Base-by-base conservation (phyloP, 306 rosid genomes). In the Dryas drummondii region DNA sequence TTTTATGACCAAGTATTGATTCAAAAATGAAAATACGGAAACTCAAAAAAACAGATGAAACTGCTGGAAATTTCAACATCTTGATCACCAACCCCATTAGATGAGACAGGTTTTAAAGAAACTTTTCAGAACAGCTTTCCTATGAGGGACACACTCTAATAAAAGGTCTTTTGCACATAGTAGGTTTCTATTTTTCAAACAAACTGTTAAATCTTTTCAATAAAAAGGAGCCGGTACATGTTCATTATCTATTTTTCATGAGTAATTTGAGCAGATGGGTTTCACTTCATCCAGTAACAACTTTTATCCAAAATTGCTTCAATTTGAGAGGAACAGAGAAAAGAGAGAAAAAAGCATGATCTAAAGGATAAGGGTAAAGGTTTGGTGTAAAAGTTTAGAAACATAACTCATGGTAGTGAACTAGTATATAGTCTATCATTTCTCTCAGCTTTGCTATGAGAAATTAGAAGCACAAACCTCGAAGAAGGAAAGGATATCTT, bases 401-500 rank as follows among this genome's bases (percentile, higher is more conserved):
- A 32, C 37, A 32, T 2, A 32, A 56, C 11, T 19, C 32, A 19
- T 56, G 32, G 12, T 10, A 56, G 62, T 56, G 40, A 57, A 57
- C 41, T 57, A 37, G 41, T 57, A 22, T 27, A 58, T 10, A 57
- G 40, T 27, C n/a, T 59, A 26, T 59, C 65, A 4, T 70, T 19
- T 51, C 13, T 40, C 16, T 73, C 27, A 37, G 12, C 14, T 37
- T 49, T 1, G 5, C 17, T 52, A 5, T 10, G 42, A 69, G 37
- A 60, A 17, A 19, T 37, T 4, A 37, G 46, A 60, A 40, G 57
- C 5, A 80, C 77, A 37, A 73, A 85, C 89, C 89, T 85, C 79
- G 32, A 82, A 9, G 42, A 91, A 79, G 75, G 79, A 74, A 72
- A 88, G 79, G 77, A 87, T 78, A 80, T 93, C 91, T 67, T 78